A percentile compares a stretch with the other conserved stretches of the same genome.
phyloP scores from a whole-genome alignment of 768 basidiomycete genomes.

The Leccinum fibrillosum region DNA sequence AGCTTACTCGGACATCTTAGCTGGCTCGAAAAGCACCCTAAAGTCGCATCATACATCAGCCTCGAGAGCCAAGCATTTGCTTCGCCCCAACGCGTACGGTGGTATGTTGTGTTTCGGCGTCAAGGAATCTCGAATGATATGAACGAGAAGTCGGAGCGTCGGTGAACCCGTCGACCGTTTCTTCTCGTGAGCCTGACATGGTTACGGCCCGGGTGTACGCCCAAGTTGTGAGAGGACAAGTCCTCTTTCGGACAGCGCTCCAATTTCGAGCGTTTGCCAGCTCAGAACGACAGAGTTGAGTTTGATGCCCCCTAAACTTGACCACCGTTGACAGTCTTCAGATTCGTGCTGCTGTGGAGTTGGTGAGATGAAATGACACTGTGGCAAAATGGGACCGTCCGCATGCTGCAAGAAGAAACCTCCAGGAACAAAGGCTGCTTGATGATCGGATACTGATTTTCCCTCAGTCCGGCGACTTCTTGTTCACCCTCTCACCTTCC shows the following conservation, averaged over 20 bases:
- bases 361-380: neutral
- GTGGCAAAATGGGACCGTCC: neutral
- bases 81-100: constrained; percentile 54
- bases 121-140: constrained; percentile 40
- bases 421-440: too few species aligned
- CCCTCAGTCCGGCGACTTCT: too few species aligned
- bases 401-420: too few species aligned
- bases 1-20: constrained; percentile 17
- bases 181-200: neutral
- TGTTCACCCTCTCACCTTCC: too few species aligned
- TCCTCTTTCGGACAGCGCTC: neutral
- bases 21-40: constrained; percentile 62
- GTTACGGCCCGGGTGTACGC: neutral
- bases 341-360: neutral
- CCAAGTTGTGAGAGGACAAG: neutral
- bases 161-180: neutral
- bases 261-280: neutral
- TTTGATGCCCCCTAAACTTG: neutral
- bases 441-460: too few species aligned
- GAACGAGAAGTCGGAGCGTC: neutral
- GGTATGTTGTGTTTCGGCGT: constrained; percentile 80
- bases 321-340: neutral
- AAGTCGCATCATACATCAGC: constrained; percentile 70
- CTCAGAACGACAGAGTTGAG: neutral
- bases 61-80: constrained; percentile 46